phyloP scores from a whole-genome alignment of 805 yeast species.

The Starmerella floris region DNA sequence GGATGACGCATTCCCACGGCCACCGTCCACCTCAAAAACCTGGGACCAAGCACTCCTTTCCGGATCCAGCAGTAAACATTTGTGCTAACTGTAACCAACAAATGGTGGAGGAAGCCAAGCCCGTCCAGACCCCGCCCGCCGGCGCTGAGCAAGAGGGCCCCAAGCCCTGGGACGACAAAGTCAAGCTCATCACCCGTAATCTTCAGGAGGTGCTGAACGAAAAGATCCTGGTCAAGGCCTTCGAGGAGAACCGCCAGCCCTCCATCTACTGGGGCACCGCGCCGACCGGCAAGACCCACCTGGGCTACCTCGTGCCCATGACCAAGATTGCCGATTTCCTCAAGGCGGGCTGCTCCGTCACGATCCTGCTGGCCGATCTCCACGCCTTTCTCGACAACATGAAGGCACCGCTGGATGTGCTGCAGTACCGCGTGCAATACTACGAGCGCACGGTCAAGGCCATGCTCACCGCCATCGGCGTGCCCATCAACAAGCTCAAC shows the following conservation, averaged over 20 bases:
- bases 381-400: constrained; percentile 96
- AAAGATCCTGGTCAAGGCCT: constrained; percentile 74
- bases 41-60: too few species aligned
- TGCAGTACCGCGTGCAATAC: constrained; percentile 75
- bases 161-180: constrained; percentile 9
- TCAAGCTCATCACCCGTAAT: constrained; percentile 63
- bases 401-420: constrained; percentile 95
- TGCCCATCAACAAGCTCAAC: constrained; percentile 75
- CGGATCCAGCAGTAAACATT: too few species aligned
- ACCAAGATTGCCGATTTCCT: constrained; percentile 87
- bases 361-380: constrained; percentile 80
- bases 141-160: not conserved
- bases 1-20: too few species aligned
- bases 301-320: constrained; percentile 98
- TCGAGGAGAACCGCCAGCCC: constrained; percentile 67
- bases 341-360: constrained; percentile 92
- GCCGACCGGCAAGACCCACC: constrained; percentile 97
- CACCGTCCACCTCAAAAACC: too few species aligned
- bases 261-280: constrained; percentile 98
- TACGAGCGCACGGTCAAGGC: constrained; percentile 76
- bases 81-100: too few species aligned
- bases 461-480: constrained; percentile 71
- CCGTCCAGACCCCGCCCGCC: not conserved
- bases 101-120: not conserved
- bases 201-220: constrained; percentile 85